phyloP scores from a whole-genome alignment of 257 asterid genomes.

The Nicotiana tomentosiformis region DNA sequence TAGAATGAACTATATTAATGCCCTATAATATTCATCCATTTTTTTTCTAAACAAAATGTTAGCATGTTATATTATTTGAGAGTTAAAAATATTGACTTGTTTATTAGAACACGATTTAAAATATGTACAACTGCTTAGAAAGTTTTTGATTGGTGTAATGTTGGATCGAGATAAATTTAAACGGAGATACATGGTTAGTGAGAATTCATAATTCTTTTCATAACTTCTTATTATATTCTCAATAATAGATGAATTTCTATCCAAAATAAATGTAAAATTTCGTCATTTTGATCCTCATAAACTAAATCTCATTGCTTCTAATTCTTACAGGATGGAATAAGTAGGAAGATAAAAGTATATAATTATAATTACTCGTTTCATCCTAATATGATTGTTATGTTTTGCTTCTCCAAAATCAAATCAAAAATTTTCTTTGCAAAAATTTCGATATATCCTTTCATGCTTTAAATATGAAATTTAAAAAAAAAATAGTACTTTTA shows the following conservation, averaged over 20 bases:
- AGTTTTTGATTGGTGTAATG: background rate
- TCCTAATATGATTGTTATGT: background rate
- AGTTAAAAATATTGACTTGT: background rate
- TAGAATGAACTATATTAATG: background rate
- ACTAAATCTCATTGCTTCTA: too few species aligned
- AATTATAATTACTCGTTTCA: background rate
- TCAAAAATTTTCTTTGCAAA: background rate
- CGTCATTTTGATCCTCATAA: background rate
- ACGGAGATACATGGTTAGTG: too few species aligned
- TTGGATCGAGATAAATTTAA: too few species aligned
- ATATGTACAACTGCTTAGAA: background rate
- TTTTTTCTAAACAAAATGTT: background rate
- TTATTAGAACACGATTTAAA: background rate
- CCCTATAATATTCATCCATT: background rate
- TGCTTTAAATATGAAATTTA: background rate
- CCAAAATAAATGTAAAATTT: background rate
- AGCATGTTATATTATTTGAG: background rate
- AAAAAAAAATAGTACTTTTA: background rate
- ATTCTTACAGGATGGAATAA: background rate
- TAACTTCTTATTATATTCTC: background rate
- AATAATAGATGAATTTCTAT: background rate
- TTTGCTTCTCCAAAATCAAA: background rate
- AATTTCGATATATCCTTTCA: background rate
- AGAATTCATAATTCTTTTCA: too few species aligned
- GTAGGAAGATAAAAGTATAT: too few species aligned